phyloP scores from a whole-genome alignment of 2,329 filamentous ascomycete species.

The Fusarium chlamydosporum region DNA sequence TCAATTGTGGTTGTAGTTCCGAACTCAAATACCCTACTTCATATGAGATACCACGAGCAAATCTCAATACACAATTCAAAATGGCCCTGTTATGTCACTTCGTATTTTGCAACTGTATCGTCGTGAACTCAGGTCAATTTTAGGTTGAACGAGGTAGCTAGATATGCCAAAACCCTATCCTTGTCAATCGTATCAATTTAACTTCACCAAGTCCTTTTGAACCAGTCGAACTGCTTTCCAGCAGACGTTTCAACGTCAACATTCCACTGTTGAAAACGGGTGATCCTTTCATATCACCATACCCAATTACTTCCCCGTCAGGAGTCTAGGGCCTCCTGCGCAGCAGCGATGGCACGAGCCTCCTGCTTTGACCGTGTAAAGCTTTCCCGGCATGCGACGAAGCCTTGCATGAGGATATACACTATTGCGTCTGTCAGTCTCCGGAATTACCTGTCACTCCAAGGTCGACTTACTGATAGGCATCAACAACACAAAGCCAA shows the following conservation, averaged over 20 bases:
- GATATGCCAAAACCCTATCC: conserved; percentile 5
- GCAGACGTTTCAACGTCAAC: neutral
- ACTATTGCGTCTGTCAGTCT: conserved; percentile 54
- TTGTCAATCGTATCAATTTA: conserved; percentile 14
- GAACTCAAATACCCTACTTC: neutral
- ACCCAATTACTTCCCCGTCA: conserved; percentile 22
- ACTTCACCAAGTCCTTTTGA: conserved; percentile 1
- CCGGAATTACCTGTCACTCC: neutral
- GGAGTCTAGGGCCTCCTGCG: conserved; percentile 43
- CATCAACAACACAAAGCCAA: conserved; percentile 61
- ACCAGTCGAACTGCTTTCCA: neutral
- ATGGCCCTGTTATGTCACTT: neutral
- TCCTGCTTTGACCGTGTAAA: conserved; percentile 51
- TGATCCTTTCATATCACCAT: neutral
- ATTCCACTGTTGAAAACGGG: neutral
- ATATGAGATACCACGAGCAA: neutral
- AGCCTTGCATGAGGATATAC: conserved; percentile 65
- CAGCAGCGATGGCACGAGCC: conserved; percentile 47
- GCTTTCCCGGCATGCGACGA: conserved; percentile 64
- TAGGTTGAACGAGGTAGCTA: conserved; percentile 30
- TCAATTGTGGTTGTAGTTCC: neutral
- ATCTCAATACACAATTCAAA: neutral
- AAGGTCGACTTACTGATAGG: conserved; percentile 59
- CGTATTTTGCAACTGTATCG: neutral
- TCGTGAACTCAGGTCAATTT: conserved; percentile 26